These are phyloP conservation scores for Malus orientalis DNA, from an alignment of 306 rosid genomes.

Conservation along the genomic window DNA sequence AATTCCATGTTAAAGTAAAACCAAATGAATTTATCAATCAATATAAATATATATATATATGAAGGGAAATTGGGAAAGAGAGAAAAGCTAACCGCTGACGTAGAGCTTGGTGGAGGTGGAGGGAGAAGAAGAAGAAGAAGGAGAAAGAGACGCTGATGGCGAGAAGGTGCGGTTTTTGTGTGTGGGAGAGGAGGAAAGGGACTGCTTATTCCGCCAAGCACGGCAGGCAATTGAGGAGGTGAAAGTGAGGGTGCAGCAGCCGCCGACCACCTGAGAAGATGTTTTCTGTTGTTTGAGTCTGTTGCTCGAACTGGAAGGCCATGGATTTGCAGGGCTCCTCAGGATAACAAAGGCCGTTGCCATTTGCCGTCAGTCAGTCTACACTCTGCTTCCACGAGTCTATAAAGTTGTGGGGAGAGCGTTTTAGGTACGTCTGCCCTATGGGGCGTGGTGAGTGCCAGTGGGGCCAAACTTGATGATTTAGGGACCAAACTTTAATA, in stretches of 20 bases:
- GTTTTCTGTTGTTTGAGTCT: not conserved
- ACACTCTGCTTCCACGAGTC: not conserved
- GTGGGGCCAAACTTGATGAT: too few species aligned
- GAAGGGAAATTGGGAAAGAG: not conserved
- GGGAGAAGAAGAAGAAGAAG: conserved; percentile 33
- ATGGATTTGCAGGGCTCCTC: not conserved
- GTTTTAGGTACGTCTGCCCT: too few species aligned
- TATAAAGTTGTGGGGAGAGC: too few species aligned
- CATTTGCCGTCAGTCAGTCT: not conserved
- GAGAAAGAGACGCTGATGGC: conserved; percentile 34
- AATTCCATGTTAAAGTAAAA: too few species aligned
- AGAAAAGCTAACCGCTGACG: conserved; percentile 62
- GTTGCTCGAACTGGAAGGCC: not conserved
- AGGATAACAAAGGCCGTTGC: not conserved
- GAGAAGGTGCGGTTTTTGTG: conserved; percentile 4
- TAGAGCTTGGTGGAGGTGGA: conserved; percentile 54
- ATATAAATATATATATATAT: not conserved
- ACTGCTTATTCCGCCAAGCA: not conserved
- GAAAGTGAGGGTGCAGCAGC: not conserved
- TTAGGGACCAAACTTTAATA: too few species aligned
- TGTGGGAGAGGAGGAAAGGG: conserved; percentile 12
- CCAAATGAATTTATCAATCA: not conserved
- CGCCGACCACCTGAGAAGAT: not conserved
- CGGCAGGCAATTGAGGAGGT: not conserved
- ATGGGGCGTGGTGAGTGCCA: too few species aligned